Conservation (phyloP, 2,329 filamentous ascomycete species). For the Stachybotrys elegans region DNA sequence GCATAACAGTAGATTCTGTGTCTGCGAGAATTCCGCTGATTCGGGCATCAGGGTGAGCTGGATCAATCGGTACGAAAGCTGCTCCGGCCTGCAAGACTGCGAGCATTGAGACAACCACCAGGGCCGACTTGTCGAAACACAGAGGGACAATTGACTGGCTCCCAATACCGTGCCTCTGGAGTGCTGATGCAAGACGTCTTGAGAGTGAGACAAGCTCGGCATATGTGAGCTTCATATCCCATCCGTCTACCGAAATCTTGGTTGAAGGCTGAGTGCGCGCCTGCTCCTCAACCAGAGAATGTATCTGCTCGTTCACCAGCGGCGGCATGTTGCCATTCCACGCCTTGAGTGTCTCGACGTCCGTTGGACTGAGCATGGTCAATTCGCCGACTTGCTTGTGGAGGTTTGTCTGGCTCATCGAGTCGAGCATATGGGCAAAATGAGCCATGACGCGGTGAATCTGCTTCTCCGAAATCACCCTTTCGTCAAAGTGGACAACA, state of each 20-base stretch:
- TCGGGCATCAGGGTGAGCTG: slow-evolving; percentile 10
- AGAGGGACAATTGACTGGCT: slow-evolving; percentile 9
- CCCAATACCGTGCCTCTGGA: slow-evolving; percentile 14
- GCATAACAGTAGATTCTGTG: neutral
- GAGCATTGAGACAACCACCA: slow-evolving; percentile 17
- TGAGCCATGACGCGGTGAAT: slow-evolving; percentile 14
- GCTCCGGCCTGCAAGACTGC: slow-evolving; percentile 19
- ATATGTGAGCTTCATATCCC: slow-evolving; percentile 37
- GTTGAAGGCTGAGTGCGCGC: slow-evolving; percentile 16
- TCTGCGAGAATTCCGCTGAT: slow-evolving; percentile 4
- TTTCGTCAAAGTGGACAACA: slow-evolving; percentile 13
- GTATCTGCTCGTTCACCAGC: slow-evolving; percentile 29
- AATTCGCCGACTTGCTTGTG: slow-evolving; percentile 6
- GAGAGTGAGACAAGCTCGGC: slow-evolving; percentile 29
- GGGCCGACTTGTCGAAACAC: slow-evolving; percentile 18
- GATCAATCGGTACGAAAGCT: slow-evolving; percentile 17
- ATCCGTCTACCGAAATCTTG: slow-evolving; percentile 31
- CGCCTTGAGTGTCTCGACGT: slow-evolving; percentile 29
- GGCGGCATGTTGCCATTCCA: slow-evolving; percentile 31
- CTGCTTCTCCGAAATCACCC: slow-evolving; percentile 6
- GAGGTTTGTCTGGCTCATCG: neutral
- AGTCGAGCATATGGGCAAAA: slow-evolving; percentile 9
- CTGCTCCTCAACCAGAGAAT: slow-evolving; percentile 31
- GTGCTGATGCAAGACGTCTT: slow-evolving; percentile 25
- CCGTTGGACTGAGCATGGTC: slow-evolving; percentile 7